Conservation (phyloP, 2,329 filamentous ascomycete species). For the Sordariomycetes sp. region DNA sequence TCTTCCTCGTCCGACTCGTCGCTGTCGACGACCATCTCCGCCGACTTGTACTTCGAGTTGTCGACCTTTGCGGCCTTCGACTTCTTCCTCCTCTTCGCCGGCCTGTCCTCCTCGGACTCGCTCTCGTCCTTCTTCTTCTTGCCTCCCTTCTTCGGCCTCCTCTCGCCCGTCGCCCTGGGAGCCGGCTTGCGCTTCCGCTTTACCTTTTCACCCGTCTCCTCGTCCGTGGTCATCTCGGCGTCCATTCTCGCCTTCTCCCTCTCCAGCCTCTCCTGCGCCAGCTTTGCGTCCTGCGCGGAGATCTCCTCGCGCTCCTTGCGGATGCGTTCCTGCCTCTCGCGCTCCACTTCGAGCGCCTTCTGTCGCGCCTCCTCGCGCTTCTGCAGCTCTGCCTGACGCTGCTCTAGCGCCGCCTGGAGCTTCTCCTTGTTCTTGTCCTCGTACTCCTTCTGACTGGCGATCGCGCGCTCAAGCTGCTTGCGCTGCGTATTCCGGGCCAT, state of each 20-base stretch:
- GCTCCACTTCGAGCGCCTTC: slow-evolving; percentile 56
- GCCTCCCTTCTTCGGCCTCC: slow-evolving; percentile 27
- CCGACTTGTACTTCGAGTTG: slow-evolving; percentile 67
- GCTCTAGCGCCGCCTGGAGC: slow-evolving; percentile 67
- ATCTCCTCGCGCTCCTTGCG: slow-evolving; percentile 79
- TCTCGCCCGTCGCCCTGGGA: slow-evolving; percentile 24
- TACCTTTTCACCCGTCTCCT: slow-evolving; percentile 70
- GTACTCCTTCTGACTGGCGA: slow-evolving; percentile 79
- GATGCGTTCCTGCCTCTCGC: slow-evolving; percentile 68
- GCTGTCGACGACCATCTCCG: slow-evolving; percentile 72
- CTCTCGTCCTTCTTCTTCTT: slow-evolving; percentile 48
- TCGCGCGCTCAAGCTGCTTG: slow-evolving; percentile 78
- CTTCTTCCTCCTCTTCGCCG: slow-evolving; percentile 32
- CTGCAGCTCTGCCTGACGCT: slow-evolving; percentile 69
- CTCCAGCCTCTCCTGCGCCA: slow-evolving; percentile 60
- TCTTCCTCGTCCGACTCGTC: slow-evolving; percentile 42
- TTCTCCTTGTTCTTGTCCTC: slow-evolving; percentile 89
- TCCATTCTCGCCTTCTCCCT: slow-evolving; percentile 56
- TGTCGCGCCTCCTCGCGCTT: slow-evolving; percentile 68
- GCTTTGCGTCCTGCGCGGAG: slow-evolving; percentile 60
- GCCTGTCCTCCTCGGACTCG: slow-evolving; percentile 28
- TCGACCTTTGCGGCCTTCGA: slow-evolving; percentile 27
- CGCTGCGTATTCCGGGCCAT: slow-evolving; percentile 96
- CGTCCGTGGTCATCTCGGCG: slow-evolving; percentile 72
- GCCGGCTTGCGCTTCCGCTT: slow-evolving; percentile 56